Evolutionary conservation across 2,329 filamentous ascomycete genomes (phyloP).

Genomic region (Mollisia scopiformis): DNA sequence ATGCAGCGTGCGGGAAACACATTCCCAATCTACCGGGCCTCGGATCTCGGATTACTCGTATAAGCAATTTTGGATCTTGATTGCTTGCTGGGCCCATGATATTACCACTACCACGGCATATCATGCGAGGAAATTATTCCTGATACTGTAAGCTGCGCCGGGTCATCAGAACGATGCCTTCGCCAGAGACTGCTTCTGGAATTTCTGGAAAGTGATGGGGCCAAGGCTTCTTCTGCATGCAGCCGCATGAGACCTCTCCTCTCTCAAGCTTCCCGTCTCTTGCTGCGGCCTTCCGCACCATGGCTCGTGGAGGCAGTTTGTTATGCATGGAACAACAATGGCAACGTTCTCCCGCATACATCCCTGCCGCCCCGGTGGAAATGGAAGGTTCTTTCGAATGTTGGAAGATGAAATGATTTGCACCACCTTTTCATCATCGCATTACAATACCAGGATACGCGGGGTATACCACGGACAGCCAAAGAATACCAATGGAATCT

Average conservation of each 20-base stretch:
- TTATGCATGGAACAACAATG: constrained; percentile 24
- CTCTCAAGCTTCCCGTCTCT: neutral
- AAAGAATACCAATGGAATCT: neutral
- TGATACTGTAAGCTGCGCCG: no score
- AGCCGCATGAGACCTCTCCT: constrained; percentile 4
- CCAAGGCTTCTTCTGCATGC: constrained; percentile 6
- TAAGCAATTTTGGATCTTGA: no score
- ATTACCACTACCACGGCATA: no score
- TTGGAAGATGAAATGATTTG: neutral
- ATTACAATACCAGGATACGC: neutral
- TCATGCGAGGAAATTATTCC: neutral
- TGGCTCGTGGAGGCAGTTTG: neutral
- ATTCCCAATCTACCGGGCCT: neutral
- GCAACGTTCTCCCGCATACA: constrained; percentile 18
- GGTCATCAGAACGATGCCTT: no score
- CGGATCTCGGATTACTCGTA: no score
- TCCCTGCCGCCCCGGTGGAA: constrained; percentile 5
- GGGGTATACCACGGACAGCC: neutral
- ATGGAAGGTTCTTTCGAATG: constrained; percentile 6
- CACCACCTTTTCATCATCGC: neutral
- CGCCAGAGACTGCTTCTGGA: no score
- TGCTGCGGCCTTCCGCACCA: constrained; percentile 7
- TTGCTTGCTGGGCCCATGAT: no score
- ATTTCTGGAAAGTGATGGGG: constrained; percentile 1
- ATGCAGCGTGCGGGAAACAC: neutral